Base-by-base conservation (phyloP, 2,329 filamentous ascomycete genomes). In the Teratosphaeria zuluensis region DNA sequence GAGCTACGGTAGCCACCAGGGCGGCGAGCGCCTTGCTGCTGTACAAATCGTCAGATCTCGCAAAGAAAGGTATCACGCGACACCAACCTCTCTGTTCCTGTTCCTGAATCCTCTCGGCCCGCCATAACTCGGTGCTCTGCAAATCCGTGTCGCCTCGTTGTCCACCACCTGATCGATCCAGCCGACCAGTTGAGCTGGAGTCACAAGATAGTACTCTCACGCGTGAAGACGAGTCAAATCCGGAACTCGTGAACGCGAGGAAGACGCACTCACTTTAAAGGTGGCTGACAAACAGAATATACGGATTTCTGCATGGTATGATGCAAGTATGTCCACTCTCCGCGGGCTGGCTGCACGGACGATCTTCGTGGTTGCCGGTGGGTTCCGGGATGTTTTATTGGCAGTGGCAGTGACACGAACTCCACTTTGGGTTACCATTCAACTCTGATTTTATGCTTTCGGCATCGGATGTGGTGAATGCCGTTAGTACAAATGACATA, bases 1-100 rank as follows among this genome's bases (percentile, higher is more conserved):
- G 55, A 56, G 67, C 61, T 53, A 66, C 54, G 11, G 61, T 58
- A 21, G 66, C 63, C 52, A 68, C 60, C n/a, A 58, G 58, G 33
- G 63, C 53, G 31, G 65, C 59, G 48, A 68, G 54, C 14, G 51
- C 59, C 55, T 55, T 62, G 54, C 30, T 51, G n/a, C 33, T 55
- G 52, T 19, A 48, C 4, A 48, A 6, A 8, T n/a, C 19, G 42
- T 48, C 9, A 48, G 42, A 9, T 21, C 42, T 6, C 16, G 42
- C n/a, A 48, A 48, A n/a, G 19, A 48, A n/a, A 21, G 19, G 42
- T 8, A 5, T 21, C 42, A 48, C 42, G 42, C 42, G 42, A 48
- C 42, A 48, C 42, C 19, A 21, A 48, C 42, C 42, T 48, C 19
- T 21, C 42, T 11, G 42, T 21, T 48, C 42, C 42, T 8, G 42